phyloP scores from a whole-genome alignment of 805 yeast genomes.

The Candida caryicola region DNA sequence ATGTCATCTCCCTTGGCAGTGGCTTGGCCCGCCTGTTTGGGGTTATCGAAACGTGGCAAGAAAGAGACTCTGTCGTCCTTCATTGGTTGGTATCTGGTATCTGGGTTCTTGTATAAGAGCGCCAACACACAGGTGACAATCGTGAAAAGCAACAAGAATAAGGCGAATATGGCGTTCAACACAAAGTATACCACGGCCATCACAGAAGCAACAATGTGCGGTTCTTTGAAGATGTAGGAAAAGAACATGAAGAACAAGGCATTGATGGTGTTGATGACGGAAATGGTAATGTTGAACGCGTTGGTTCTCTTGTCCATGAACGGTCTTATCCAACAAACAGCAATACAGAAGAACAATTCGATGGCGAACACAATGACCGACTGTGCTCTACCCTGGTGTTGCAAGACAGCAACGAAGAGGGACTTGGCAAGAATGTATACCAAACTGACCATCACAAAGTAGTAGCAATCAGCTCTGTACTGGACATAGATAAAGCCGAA shows the following conservation, averaged over 20 bases:
- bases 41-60: slow-evolving; percentile 61
- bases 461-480: slow-evolving; percentile 82
- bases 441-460: slow-evolving; percentile 69
- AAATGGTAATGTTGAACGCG: slow-evolving; percentile 84
- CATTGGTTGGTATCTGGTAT: slow-evolving; percentile 92
- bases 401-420: slow-evolving; percentile 83
- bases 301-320: slow-evolving; percentile 94
- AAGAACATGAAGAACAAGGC: slow-evolving; percentile 86
- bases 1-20: slow-evolving; percentile 40
- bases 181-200: slow-evolving; percentile 90
- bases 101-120: slow-evolving; percentile 85
- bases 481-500: slow-evolving; percentile 93
- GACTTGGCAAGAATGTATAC: slow-evolving; percentile 69
- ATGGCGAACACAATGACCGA: slow-evolving; percentile 72
- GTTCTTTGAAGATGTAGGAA: slow-evolving; percentile 78
- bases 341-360: slow-evolving; percentile 68
- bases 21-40: slow-evolving; percentile 16
- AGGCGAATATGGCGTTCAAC: slow-evolving; percentile 84
- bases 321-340: slow-evolving; percentile 73
- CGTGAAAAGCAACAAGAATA: slow-evolving; percentile 77
- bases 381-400: slow-evolving; percentile 75
- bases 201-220: slow-evolving; percentile 83
- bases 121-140: slow-evolving; percentile 86
- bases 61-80: slow-evolving; percentile 96
- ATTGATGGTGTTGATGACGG: slow-evolving; percentile 75